Evolutionary conservation across 164 flowering plant species (phyloP).

Genomic region (Akebia trifoliata): DNA sequence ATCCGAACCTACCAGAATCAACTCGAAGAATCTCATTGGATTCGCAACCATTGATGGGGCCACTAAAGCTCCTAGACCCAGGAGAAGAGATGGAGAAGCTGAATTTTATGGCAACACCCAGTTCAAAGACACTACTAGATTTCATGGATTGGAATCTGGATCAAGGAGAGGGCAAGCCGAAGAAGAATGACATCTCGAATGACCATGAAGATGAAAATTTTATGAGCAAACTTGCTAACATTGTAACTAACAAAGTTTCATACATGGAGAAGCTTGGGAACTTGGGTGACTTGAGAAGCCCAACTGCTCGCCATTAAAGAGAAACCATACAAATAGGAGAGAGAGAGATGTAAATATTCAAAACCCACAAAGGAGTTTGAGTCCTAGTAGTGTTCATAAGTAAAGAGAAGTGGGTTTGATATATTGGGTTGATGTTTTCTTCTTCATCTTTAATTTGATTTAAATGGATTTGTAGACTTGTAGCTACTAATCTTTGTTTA

Average conservation of each 20-base stretch:
- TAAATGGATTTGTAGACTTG: constrained; percentile 7
- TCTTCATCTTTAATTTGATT: too few relatives aligned
- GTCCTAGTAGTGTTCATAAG: too few relatives aligned
- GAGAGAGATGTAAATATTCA: constrained; percentile 19
- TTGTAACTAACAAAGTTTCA: constrained; percentile 39
- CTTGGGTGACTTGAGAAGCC: constrained; percentile 73
- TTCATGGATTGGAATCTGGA: constrained; percentile 79
- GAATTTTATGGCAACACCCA: constrained; percentile 32
- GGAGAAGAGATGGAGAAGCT: constrained; percentile 36
- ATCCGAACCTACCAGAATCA: constrained; percentile 28
- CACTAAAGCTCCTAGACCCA: constrained; percentile 22
- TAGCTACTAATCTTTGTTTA: constrained; percentile 14
- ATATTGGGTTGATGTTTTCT: too few relatives aligned
- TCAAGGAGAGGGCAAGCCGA: constrained; percentile 23
- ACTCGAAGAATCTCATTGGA: constrained; percentile 11
- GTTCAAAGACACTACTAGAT: constrained; percentile 67
- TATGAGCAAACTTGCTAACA: constrained; percentile 20
- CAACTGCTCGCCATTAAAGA: constrained; percentile 73
- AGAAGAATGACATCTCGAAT: constrained; percentile 12
- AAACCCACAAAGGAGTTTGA: constrained; percentile 10
- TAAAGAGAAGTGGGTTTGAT: constrained; percentile 10
- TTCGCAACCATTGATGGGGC: constrained; percentile 8
- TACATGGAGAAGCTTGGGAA: constrained; percentile 65
- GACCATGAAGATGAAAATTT: not conserved
- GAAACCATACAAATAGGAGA: constrained; percentile 8